A percentile compares a stretch with the other conserved stretches of the same genome.
phyloP scores from a whole-genome alignment of 1,284 basidiomycete genomes.

The Boletus coffeatus region DNA sequence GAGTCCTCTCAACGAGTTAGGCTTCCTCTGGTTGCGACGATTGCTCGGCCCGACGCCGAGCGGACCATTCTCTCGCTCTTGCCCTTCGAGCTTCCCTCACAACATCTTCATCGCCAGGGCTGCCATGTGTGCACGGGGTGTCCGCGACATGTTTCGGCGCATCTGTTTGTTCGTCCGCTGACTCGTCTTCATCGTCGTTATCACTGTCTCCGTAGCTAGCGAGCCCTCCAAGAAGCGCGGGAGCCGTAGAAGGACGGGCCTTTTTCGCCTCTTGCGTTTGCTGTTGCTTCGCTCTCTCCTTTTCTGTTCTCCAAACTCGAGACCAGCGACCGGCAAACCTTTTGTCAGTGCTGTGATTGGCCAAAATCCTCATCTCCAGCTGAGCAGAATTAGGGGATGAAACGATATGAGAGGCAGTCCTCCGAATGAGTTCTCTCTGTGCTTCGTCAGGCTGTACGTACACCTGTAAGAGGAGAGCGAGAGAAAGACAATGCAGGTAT shows the following conservation, averaged over 20 bases:
- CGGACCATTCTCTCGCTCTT: constrained; percentile 52
- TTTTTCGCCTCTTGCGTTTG: constrained; percentile 14
- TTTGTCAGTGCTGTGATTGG: constrained; percentile 69
- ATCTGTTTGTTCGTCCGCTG: constrained; percentile 14
- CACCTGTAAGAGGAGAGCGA: constrained; percentile 11
- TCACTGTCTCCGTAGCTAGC: constrained; percentile 58
- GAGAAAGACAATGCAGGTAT: not conserved
- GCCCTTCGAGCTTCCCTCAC: constrained; percentile 45
- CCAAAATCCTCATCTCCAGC: constrained; percentile 82
- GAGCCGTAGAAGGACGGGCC: not conserved
- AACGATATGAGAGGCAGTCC: constrained; percentile 65
- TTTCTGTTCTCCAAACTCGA: constrained; percentile 51
- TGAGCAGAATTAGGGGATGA: constrained; percentile 70
- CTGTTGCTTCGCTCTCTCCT: constrained; percentile 36
- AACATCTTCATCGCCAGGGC: constrained; percentile 25
- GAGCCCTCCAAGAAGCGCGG: constrained; percentile 42
- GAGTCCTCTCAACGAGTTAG: not conserved
- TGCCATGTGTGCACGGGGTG: not conserved
- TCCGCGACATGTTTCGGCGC: not conserved
- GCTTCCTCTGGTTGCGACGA: constrained; percentile 6
- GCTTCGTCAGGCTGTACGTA: constrained; percentile 55
- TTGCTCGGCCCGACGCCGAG: constrained; percentile 34
- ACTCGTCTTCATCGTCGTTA: constrained; percentile 25
- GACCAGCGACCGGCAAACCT: constrained; percentile 74
- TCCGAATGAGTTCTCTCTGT: constrained; percentile 65